Conservation (phyloP, 305 asterid species). For the Solanum hybrid region DNA sequence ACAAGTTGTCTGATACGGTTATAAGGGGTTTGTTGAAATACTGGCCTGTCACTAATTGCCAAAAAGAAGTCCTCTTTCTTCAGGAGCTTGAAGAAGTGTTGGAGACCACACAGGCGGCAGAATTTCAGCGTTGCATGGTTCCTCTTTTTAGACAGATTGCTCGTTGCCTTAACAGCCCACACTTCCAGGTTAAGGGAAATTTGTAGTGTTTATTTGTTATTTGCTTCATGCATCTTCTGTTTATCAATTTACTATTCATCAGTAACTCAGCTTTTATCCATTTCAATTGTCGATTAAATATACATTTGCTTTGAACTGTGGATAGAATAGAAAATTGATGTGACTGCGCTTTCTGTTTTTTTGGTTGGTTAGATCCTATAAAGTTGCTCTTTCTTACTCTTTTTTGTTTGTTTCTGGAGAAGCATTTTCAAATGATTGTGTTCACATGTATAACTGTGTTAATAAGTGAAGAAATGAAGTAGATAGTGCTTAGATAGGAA, state of each 20-base stretch:
- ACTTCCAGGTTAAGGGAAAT: slow-evolving; percentile 19
- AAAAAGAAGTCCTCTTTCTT: slow-evolving; percentile 22
- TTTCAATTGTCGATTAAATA: neutral
- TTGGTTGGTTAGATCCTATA: neutral
- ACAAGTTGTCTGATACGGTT: slow-evolving; percentile 19
- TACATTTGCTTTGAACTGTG: neutral
- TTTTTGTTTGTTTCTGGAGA: neutral
- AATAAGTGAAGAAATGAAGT: neutral
- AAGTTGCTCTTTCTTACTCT: neutral
- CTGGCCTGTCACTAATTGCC: slow-evolving; percentile 28
- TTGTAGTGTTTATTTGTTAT: neutral
- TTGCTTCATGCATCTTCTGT: neutral
- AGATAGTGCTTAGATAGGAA: neutral
- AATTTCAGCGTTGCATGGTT: slow-evolving; percentile 26
- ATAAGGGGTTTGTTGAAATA: slow-evolving; percentile 25
- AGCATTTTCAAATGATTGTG: neutral
- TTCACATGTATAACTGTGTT: neutral
- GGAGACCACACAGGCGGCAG: slow-evolving; percentile 24
- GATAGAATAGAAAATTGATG: neutral
- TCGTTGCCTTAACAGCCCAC: slow-evolving; percentile 24
- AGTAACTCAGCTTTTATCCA: neutral
- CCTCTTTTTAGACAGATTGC: slow-evolving; percentile 28
- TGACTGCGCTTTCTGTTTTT: neutral
- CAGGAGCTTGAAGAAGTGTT: slow-evolving; percentile 25
- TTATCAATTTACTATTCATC: neutral